Base-by-base conservation (phyloP, 2,329 filamentous ascomycete species). In the Drechmeria coniospora region DNA sequence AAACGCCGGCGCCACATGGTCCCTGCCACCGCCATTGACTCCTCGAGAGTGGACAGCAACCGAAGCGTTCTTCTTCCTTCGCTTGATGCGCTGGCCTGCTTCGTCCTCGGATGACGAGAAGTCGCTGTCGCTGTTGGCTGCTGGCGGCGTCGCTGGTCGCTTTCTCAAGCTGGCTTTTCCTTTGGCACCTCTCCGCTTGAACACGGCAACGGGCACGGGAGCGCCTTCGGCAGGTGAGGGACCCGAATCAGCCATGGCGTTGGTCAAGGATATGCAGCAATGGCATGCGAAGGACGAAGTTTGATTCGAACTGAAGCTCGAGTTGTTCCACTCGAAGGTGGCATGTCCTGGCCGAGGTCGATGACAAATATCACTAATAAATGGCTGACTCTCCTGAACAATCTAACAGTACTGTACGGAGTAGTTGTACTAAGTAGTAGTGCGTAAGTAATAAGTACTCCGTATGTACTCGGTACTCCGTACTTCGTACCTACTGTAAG, bases 161-260 rank as follows among this genome's bases (percentile, higher is more conserved):
- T 92, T 93, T 46, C 86, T 74, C 30, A 86, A 61, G 45, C 75
- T 84, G 27, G 74, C 66, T 46, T 81, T 86, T 36, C 67, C 68
- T 49, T 84, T 92, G 44, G 68, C 68, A 38, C 72, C 67, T 49
- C 86, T 73, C 53, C 90, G 92, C 53, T 92, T 94, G 68, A 94
- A 94, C 28, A 80, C 53, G 10, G 77, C 68, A 9, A 75, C 62
- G 1, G 70, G 67, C 9, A 75, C 62, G 1, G 70, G 67, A 2
- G 56, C 57, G 16, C 4, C 21, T 20, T 8, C 23, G 13, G 28
- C 15, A 17, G 19, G 27, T 8, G 23, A 14, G 8, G 27, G 5
- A 5, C 7, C 16, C 5, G 17, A 5, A 17, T 34, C 25, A 14
- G 21, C 15, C 34, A 36, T 36, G 2, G 25, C 22, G 9, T 23